Evolutionary conservation across 2,329 filamentous ascomycete genomes (phyloP), one percentile per base, ranked within the genome.

Genomic region (Curvularia verruculosa): DNA sequence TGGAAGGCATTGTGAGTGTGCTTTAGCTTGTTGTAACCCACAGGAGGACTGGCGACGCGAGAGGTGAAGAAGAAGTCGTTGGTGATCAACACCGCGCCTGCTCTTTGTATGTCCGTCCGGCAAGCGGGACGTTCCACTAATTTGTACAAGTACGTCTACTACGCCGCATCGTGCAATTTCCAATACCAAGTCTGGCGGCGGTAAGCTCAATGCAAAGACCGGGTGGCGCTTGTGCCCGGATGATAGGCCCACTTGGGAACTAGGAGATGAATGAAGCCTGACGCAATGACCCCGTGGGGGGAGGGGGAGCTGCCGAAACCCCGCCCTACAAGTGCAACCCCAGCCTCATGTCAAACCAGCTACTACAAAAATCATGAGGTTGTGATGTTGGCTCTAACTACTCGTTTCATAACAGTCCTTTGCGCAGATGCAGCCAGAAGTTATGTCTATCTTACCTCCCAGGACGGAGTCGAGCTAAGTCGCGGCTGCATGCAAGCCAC

Each of bases 271-370:
- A 43, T 49, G 28, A 49, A 6, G 37, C 52, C 24, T 50, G 47
- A 41, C 46, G 52, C 52, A 29, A 50, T 54, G 46, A 50, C 52
- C 52, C 52, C 52, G n/a, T 23, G 39, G 46, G 52, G 52, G 29
- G 18, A 3, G 46, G 52, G 52, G 29, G 18, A 3, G 24, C 29
- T 48, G 29, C 23, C 18, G 51, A 29, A 29, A 43, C 19, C 28
- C 45, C 44, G 44, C 44, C 28, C 21, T 23, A 24, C 2, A 23
- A 34, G 34, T 12, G 13, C 7, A 19, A 24, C 5, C 41, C 24
- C 24, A 40, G 13, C 37, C 9, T 40, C n/a, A 23, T 36, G 15
- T 7, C 3, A n/a, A 36, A 18, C 4, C 34, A 36, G 15, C 34
- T 8, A 29, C 28, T 29, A 29, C 7, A 29, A 4, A 15, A 18